Evolutionary conservation across 768 basidiomycete genomes (phyloP).

Genomic region (Termitomyces sp.): DNA sequence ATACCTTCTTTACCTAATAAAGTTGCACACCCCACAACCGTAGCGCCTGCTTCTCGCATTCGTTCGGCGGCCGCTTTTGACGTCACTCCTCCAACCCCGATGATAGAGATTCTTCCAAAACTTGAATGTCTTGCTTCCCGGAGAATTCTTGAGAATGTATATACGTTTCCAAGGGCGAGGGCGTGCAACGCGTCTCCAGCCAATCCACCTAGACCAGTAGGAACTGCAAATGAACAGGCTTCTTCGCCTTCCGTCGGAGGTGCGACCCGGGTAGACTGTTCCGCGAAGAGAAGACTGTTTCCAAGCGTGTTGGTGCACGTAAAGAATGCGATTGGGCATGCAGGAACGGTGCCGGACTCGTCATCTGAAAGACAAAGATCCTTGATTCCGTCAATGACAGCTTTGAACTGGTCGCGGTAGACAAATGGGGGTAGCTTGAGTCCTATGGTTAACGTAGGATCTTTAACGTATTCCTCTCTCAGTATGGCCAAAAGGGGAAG

Average conservation of each 20-base stretch:
- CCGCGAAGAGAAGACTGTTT: constrained; percentile 54
- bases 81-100: constrained; percentile 83
- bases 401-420: constrained; percentile 52
- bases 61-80: constrained; percentile 50
- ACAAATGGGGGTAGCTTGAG: constrained; percentile 79
- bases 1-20: constrained; percentile 49
- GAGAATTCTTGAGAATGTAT: constrained; percentile 51
- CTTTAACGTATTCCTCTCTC: constrained; percentile 38
- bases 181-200: constrained; percentile 75
- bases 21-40: constrained; percentile 58
- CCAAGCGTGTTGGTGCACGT: constrained; percentile 82
- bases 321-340: constrained; percentile 59
- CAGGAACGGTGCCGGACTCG: constrained; percentile 3
- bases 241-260: constrained; percentile 2
- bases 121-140: constrained; percentile 26
- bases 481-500: constrained; percentile 50
- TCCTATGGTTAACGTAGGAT: constrained; percentile 58
- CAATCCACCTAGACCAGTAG: constrained; percentile 62
- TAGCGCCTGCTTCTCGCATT: constrained; percentile 74
- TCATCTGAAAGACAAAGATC: constrained; percentile 24
- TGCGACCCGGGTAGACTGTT: constrained; percentile 30
- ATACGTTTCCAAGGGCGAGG: constrained; percentile 74
- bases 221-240: constrained; percentile 46
- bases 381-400: constrained; percentile 42
- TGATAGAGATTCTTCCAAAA: constrained; percentile 47